Conservation (phyloP, 2,329 filamentous ascomycete genomes). For the Aureobasidium sp. region DNA sequence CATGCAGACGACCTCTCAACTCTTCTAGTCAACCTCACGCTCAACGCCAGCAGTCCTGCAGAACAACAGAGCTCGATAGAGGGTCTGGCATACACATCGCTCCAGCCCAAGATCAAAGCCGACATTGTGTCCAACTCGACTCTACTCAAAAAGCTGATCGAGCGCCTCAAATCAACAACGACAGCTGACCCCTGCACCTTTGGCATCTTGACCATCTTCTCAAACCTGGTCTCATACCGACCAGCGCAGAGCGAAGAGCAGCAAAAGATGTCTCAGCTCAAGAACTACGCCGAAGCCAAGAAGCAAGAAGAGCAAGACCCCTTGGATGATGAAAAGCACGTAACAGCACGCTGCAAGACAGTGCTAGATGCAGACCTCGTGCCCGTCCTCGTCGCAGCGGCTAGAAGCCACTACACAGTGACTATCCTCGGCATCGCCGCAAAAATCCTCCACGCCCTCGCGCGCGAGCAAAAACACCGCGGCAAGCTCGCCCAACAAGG, state of each 20-base stretch:
- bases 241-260: slow-evolving; percentile 80
- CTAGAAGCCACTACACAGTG: slow-evolving; percentile 51
- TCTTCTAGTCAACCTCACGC: slow-evolving; percentile 57
- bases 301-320: slow-evolving; percentile 57
- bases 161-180: slow-evolving; percentile 47
- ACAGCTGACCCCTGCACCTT: slow-evolving; percentile 49
- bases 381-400: slow-evolving; percentile 60
- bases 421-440: slow-evolving; percentile 64
- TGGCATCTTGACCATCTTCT: slow-evolving; percentile 76
- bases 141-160: slow-evolving; percentile 65
- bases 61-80: slow-evolving; percentile 67
- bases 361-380: slow-evolving; percentile 74
- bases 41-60: slow-evolving; percentile 44
- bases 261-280: slow-evolving; percentile 84
- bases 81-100: slow-evolving; percentile 83
- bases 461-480: slow-evolving; percentile 65
- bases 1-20: slow-evolving; percentile 43
- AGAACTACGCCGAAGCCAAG: slow-evolving; percentile 84
- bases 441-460: slow-evolving; percentile 70
- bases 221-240: slow-evolving; percentile 75
- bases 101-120: slow-evolving; percentile 81
- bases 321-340: slow-evolving; percentile 69
- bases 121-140: slow-evolving; percentile 60
- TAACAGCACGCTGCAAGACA: slow-evolving; percentile 65
- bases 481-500: slow-evolving; percentile 86